These are phyloP conservation scores for Ehretia macrophylla DNA, from an alignment of 257 asterid species.

Conservation along the genomic window DNA sequence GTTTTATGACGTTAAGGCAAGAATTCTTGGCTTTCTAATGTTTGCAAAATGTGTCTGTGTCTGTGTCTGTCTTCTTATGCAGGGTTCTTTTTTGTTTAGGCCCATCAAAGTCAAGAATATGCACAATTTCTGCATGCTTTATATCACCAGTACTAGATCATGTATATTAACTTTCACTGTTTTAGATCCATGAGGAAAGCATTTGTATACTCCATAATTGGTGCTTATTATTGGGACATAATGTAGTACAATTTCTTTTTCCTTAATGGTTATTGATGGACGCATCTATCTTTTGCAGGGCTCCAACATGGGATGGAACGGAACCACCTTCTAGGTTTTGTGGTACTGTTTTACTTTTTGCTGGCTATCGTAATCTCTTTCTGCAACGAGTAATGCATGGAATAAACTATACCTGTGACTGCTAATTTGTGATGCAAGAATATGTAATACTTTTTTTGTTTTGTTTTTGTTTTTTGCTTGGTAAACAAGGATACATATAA, in stretches of 20 bases:
- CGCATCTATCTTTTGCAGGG: slow-evolving; percentile 42
- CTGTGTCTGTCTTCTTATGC: slow-evolving; percentile 45
- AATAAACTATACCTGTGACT: not conserved
- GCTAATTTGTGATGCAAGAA: not conserved
- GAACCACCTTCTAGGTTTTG: slow-evolving; percentile 63
- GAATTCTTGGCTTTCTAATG: slow-evolving; percentile 12
- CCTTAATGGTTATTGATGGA: slow-evolving; percentile 1
- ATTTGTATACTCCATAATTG: not conserved
- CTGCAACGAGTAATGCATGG: not conserved
- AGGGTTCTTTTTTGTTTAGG: slow-evolving; percentile 75
- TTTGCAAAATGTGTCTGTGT: slow-evolving; percentile 15
- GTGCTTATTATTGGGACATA: not conserved
- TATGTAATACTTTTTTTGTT: too few species aligned
- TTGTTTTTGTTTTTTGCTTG: too few species aligned
- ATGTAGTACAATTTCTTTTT: slow-evolving; percentile 4
- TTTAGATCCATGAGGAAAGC: slow-evolving; percentile 26
- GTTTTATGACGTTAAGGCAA: slow-evolving; percentile 84
- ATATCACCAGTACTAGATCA: slow-evolving; percentile 76
- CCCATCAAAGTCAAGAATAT: slow-evolving; percentile 73
- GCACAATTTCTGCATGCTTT: slow-evolving; percentile 91
- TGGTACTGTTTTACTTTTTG: not conserved
- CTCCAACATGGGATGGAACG: slow-evolving; percentile 85
- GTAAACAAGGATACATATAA: not conserved
- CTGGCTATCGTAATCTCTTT: not conserved
- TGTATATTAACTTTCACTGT: slow-evolving; percentile 43